A percentile compares a stretch with the other conserved stretches of the same genome.
Evolutionary conservation across 148 eudicot genomes (phyloP).

Genomic region (Bassia scoparia): DNA sequence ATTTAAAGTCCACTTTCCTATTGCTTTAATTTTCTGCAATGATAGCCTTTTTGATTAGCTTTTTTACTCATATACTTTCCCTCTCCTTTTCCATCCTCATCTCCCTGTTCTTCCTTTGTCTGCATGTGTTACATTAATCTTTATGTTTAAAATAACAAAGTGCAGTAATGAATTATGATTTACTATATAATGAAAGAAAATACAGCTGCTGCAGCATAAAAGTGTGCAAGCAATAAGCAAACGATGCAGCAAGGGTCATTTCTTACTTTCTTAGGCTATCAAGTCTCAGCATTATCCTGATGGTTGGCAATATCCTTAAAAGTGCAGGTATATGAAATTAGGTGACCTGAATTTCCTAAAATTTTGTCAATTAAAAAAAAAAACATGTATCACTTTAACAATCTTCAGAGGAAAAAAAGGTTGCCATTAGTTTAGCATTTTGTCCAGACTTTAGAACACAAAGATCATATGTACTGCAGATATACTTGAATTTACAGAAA

Average conservation of each 20-base stretch:
- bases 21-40: not conserved
- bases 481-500: no score
- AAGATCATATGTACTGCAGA: no score
- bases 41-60: no score
- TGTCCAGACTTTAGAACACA: no score
- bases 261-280: not conserved
- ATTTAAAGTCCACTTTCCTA: not conserved
- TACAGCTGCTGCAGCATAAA: not conserved
- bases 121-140: not conserved
- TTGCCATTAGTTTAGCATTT: no score
- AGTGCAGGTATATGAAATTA: not conserved
- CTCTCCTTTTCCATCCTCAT: not conserved
- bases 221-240: not conserved
- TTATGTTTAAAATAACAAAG: no score
- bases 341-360: not conserved
- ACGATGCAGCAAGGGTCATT: not conserved
- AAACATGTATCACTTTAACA: not conserved
- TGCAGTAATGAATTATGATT: not conserved
- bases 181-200: no score
- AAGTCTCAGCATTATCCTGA: not conserved
- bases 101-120: not conserved
- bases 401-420: no score
- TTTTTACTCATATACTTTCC: not conserved
- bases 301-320: not conserved
- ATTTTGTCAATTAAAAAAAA: not conserved